Evolutionary conservation across 2,329 filamentous ascomycete species (phyloP).

Genomic region (Claviceps sorghi): DNA sequence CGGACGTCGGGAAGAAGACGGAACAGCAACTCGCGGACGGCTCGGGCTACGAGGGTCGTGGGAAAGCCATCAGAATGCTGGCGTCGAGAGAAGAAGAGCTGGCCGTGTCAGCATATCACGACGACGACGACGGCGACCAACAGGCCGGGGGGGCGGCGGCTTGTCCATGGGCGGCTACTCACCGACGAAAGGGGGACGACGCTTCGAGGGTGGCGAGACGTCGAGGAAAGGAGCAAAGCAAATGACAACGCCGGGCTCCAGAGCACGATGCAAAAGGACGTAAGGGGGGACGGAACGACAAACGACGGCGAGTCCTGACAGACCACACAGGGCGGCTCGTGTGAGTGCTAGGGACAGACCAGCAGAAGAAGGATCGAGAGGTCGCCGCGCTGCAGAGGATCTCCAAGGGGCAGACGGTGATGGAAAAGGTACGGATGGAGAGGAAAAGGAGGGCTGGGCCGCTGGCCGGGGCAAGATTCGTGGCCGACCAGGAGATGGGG

Average conservation of each 20-base stretch:
- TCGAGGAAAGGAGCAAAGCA: conserved; percentile 9
- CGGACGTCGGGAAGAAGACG: background rate
- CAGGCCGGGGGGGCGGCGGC: too few relatives aligned
- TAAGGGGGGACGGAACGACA: conserved; percentile 3
- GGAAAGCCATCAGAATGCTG: conserved; percentile 15
- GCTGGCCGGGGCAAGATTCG: background rate
- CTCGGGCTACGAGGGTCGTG: conserved; percentile 13
- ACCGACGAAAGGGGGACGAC: background rate
- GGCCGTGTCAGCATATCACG: conserved; percentile 4
- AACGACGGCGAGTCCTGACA: background rate
- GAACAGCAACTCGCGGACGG: background rate
- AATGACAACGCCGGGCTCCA: conserved; percentile 16
- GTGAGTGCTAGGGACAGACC: conserved; percentile 3
- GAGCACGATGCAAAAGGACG: conserved; percentile 9
- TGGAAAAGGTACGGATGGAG: background rate
- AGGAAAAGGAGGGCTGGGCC: background rate
- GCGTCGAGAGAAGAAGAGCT: background rate
- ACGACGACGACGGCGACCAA: background rate
- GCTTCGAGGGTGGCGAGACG: background rate
- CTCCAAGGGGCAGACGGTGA: background rate
- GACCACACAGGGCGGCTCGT: conserved; percentile 6
- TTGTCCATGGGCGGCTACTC: background rate
- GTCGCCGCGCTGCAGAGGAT: conserved; percentile 1
- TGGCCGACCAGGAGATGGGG: background rate
- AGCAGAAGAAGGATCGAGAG: background rate